Evolutionary conservation across 2,329 filamentous ascomycete species (phyloP).

Genomic region (Mycosphaerella arachidis): DNA sequence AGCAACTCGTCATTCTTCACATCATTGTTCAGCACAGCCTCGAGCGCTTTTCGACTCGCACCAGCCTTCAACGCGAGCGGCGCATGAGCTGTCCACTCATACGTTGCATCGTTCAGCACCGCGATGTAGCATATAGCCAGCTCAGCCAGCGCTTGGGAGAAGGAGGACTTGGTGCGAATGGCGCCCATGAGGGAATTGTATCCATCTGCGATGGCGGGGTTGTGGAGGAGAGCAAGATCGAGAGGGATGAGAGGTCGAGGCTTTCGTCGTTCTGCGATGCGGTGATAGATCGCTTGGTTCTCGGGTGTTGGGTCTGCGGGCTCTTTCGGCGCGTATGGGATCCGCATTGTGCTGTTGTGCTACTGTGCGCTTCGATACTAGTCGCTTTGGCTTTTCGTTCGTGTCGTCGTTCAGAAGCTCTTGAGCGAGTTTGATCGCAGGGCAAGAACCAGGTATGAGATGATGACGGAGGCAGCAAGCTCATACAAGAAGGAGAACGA

Average conservation of each 20-base stretch:
- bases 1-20: slow-evolving; percentile 20
- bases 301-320: slow-evolving; percentile 48
- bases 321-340: slow-evolving; percentile 60
- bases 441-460: background rate
- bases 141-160: slow-evolving; percentile 31
- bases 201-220: slow-evolving; percentile 68
- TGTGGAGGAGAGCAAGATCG: slow-evolving; percentile 72
- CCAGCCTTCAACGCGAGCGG: slow-evolving; percentile 32
- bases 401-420: background rate
- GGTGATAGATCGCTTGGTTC: slow-evolving; percentile 51
- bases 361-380: too few relatives aligned
- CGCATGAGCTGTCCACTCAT: slow-evolving; percentile 36
- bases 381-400: background rate
- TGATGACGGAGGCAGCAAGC: background rate
- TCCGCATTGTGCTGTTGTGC: slow-evolving; percentile 50
- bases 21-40: slow-evolving; percentile 25
- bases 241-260: slow-evolving; percentile 68
- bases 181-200: slow-evolving; percentile 66
- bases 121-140: slow-evolving; percentile 36
- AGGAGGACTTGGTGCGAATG: slow-evolving; percentile 34
- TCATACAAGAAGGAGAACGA: background rate
- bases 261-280: slow-evolving; percentile 60
- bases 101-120: slow-evolving; percentile 33
- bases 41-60: slow-evolving; percentile 21
- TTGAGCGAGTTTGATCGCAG: background rate